Evolutionary conservation across 768 basidiomycete species (phyloP).

Genomic region (Holtermannia corniformis): DNA sequence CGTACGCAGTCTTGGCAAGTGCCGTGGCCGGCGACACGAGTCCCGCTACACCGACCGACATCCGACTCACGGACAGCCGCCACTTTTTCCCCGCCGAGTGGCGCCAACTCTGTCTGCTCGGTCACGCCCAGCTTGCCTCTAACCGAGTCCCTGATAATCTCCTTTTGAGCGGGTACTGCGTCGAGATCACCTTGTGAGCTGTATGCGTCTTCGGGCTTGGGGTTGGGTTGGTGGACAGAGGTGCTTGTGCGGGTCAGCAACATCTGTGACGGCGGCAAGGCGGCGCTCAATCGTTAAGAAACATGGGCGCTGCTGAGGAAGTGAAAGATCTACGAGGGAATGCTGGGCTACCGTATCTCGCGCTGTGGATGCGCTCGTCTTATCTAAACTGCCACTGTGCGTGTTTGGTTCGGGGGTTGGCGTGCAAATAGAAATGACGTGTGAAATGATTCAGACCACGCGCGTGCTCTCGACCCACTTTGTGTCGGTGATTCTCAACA

Average conservation of each 20-base stretch:
- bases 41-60: conserved; percentile 5
- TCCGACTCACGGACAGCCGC: conserved; percentile 20
- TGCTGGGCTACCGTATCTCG: too few species aligned
- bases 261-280: background rate
- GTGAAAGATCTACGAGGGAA: too few species aligned
- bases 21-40: conserved; percentile 8
- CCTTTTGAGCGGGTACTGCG: conserved; percentile 2
- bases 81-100: conserved; percentile 17
- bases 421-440: too few species aligned
- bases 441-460: too few species aligned
- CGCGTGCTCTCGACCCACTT: too few species aligned
- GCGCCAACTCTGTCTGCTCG: conserved; percentile 21
- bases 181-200: conserved; percentile 5
- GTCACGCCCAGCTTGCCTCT: conserved; percentile 19
- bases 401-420: too few species aligned
- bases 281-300: background rate
- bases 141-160: conserved; percentile 7
- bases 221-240: conserved; percentile 2
- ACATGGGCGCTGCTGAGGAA: too few species aligned
- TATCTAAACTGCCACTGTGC: background rate
- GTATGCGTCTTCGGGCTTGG: conserved; percentile 4
- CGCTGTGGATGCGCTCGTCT: conserved; percentile 1
- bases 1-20: conserved; percentile 10
- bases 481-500: too few species aligned
- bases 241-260: conserved; percentile 3